Conservation (phyloP, 2,329 filamentous ascomycete species). For the Thermochaetoides dissita region DNA sequence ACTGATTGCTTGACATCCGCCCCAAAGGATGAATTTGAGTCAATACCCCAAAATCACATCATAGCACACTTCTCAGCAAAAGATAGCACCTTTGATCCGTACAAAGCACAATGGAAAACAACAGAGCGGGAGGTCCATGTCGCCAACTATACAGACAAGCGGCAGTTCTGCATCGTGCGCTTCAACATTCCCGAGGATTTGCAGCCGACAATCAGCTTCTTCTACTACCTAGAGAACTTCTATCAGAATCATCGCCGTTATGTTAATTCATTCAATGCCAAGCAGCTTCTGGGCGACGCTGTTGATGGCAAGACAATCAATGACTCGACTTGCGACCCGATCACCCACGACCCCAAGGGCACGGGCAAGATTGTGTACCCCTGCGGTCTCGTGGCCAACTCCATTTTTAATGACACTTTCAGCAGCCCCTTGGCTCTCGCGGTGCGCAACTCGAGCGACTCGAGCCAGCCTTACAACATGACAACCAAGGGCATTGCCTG, state of each 20-base stretch:
- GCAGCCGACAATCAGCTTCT: conserved; percentile 71
- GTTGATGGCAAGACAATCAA: conserved; percentile 47
- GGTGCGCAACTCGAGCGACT: conserved; percentile 23
- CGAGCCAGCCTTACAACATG: conserved; percentile 56
- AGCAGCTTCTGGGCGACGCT: conserved; percentile 63
- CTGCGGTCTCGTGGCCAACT: conserved; percentile 92
- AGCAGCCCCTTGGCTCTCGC: conserved; percentile 49
- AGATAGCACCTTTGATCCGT: conserved; percentile 16
- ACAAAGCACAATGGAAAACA: conserved; percentile 26
- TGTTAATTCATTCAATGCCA: conserved; percentile 71
- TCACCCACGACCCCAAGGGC: conserved; percentile 35
- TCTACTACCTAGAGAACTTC: conserved; percentile 94
- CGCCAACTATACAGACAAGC: conserved; percentile 24
- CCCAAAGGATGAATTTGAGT: conserved; percentile 26
- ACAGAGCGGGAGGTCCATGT: conserved; percentile 28
- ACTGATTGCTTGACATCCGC: conserved; percentile 56
- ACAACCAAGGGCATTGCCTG: conserved; percentile 70
- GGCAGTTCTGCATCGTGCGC: conserved; percentile 52
- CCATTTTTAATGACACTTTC: conserved; percentile 91
- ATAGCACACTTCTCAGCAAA: conserved; percentile 57
- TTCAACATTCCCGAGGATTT: conserved; percentile 73
- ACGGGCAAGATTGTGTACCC: conserved; percentile 70
- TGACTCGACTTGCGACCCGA: conserved; percentile 60
- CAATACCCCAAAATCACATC: conserved; percentile 45
- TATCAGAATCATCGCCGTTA: conserved; percentile 98